Evolutionary conservation across 2,329 filamentous ascomycete species (phyloP).

Genomic region (Fusarium musae): DNA sequence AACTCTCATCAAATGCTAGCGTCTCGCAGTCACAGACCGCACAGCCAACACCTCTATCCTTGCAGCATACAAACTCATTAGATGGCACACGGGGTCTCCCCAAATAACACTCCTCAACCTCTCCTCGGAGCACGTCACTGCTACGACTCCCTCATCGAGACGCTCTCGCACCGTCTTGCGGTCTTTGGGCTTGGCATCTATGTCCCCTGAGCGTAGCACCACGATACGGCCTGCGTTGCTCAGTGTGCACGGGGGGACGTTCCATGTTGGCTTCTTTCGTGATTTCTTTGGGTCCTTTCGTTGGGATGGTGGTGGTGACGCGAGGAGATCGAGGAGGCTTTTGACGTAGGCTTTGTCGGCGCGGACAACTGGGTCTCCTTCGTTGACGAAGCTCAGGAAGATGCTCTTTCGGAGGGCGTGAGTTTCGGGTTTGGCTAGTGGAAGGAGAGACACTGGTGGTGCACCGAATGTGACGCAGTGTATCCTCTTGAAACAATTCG

Average conservation of each 20-base stretch:
- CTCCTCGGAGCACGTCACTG: constrained; percentile 74
- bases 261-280: constrained; percentile 63
- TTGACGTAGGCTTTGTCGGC: constrained; percentile 82
- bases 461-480: constrained; percentile 90
- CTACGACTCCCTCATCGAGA: constrained; percentile 71
- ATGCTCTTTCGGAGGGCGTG: constrained; percentile 69
- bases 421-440: constrained; percentile 68
- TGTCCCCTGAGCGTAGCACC: constrained; percentile 67
- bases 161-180: constrained; percentile 62
- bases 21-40: constrained; percentile 56
- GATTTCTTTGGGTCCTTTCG: constrained; percentile 25
- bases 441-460: constrained; percentile 78
- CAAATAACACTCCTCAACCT: constrained; percentile 77
- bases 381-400: constrained; percentile 85
- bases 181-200: constrained; percentile 51
- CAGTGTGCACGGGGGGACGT: constrained; percentile 72
- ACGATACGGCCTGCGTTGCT: constrained; percentile 78
- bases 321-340: constrained; percentile 77
- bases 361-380: constrained; percentile 83
- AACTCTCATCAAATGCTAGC: neutral
- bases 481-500: constrained; percentile 77
- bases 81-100: constrained; percentile 83
- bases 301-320: constrained; percentile 59
- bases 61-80: constrained; percentile 80
- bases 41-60: constrained; percentile 78